Percentiles rank a stretch among this genome's conserved stretches.
phyloP scores from a whole-genome alignment of 202 grass and related monocot genomes.

The Hordeum pubiflorum region DNA sequence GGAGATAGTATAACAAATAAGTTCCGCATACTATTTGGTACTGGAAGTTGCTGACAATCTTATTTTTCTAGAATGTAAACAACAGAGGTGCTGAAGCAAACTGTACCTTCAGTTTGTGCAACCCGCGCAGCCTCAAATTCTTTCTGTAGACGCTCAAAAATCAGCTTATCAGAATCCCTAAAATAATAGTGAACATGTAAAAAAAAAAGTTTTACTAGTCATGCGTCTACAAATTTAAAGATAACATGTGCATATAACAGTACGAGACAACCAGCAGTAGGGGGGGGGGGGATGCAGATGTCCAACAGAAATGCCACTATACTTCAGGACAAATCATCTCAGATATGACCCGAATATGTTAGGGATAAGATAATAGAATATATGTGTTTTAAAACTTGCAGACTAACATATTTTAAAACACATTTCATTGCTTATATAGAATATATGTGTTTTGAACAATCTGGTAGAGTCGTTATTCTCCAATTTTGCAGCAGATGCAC shows the following conservation, averaged over 20 bases:
- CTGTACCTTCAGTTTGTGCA: slow-evolving; percentile 72
- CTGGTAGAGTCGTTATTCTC: not conserved
- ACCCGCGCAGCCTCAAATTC: slow-evolving; percentile 72
- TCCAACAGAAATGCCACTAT: not conserved
- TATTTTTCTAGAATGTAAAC: slow-evolving; percentile 15
- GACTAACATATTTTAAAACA: not conserved
- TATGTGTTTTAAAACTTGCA: not conserved
- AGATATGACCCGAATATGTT: not conserved
- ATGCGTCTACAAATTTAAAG: not conserved
- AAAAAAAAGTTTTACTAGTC: not conserved
- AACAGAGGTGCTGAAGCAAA: not conserved
- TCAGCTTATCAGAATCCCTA: slow-evolving; percentile 88
- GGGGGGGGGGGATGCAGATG: not conserved
- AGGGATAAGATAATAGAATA: not conserved
- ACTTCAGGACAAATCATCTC: not conserved
- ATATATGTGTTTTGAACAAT: not conserved
- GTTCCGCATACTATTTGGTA: not conserved
- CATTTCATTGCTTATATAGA: not conserved
- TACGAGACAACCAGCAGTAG: not conserved
- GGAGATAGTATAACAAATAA: not conserved
- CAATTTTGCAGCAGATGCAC: not conserved
- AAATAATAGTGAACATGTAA: not conserved
- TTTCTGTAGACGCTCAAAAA: slow-evolving; percentile 86
- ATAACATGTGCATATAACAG: not conserved
- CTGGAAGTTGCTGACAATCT: not conserved